Evolutionary conservation across 768 basidiomycete species (phyloP).

Genomic region (Tulasnella sp.): DNA sequence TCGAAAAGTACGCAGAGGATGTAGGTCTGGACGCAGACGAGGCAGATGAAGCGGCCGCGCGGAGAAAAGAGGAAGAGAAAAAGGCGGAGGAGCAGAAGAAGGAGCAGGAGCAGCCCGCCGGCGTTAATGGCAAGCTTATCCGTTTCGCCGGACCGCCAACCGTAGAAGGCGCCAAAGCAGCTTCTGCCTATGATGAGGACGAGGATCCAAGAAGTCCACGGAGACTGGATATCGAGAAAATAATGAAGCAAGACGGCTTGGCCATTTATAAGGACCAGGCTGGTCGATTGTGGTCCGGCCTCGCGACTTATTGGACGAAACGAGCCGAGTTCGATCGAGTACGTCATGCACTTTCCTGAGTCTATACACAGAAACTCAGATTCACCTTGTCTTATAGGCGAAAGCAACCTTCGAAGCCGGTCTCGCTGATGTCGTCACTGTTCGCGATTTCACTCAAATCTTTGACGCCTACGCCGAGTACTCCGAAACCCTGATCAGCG

Average conservation of each 20-base stretch:
- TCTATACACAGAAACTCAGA: background rate
- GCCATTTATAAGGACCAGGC: constrained; percentile 92
- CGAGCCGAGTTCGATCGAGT: constrained; percentile 74
- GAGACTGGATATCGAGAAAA: constrained; percentile 75
- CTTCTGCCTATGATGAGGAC: constrained; percentile 58
- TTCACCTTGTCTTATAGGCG: constrained; percentile 33
- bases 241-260: constrained; percentile 79
- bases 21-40: constrained; percentile 81
- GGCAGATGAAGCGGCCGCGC: constrained; percentile 46
- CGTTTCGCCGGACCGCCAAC: constrained; percentile 55
- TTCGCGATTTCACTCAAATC: constrained; percentile 95
- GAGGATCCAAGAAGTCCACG: constrained; percentile 62
- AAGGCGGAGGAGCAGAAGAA: constrained; percentile 31
- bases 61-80: constrained; percentile 35
- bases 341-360: background rate
- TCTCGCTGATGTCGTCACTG: constrained; percentile 71
- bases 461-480: constrained; percentile 97
- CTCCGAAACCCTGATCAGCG: constrained; percentile 76
- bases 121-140: constrained; percentile 50
- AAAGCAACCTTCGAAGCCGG: constrained; percentile 83
- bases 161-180: constrained; percentile 25
- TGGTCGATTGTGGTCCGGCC: constrained; percentile 87
- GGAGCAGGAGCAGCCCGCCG: constrained; percentile 28
- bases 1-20: constrained; percentile 82
- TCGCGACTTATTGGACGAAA: constrained; percentile 98